Conservation (phyloP, 495 filamentous ascomycete genomes). For the Filosporella fistucella region DNA sequence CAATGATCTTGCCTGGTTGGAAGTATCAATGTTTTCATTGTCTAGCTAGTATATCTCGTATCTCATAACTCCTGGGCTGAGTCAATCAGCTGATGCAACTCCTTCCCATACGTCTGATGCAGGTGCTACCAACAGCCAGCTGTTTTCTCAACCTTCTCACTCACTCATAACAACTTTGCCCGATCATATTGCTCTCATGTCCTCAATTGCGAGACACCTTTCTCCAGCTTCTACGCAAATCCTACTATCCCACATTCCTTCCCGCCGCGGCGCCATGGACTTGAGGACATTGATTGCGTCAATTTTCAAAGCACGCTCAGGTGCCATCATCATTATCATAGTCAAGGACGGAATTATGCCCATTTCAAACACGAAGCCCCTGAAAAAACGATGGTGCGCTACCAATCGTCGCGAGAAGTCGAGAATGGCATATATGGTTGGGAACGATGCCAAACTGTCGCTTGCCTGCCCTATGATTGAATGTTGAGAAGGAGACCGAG, state of each 20-base stretch:
- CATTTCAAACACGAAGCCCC: slow-evolving; percentile 14
- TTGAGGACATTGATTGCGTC: slow-evolving; percentile 34
- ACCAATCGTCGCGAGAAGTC: slow-evolving; percentile 8
- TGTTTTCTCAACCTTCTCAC: too few relatives aligned
- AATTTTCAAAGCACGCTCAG: slow-evolving; percentile 17
- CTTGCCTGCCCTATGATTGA: background rate
- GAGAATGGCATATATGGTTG: slow-evolving; percentile 15
- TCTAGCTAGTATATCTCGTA: too few relatives aligned
- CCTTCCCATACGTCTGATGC: too few relatives aligned
- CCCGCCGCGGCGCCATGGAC: slow-evolving; percentile 29
- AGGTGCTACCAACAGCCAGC: too few relatives aligned
- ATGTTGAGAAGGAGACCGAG: background rate
- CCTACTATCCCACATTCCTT: slow-evolving; percentile 38
- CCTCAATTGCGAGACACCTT: slow-evolving; percentile 4
- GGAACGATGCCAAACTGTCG: background rate
- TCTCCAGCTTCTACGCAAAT: slow-evolving; percentile 12
- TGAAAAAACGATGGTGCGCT: slow-evolving; percentile 8
- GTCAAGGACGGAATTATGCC: slow-evolving; percentile 15
- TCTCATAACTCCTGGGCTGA: too few relatives aligned
- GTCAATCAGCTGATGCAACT: too few relatives aligned
- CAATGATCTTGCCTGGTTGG: too few relatives aligned
- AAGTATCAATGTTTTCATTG: too few relatives aligned
- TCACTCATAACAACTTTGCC: too few relatives aligned
- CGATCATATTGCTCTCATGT: too few relatives aligned
- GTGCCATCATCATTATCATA: slow-evolving; percentile 6